Conservation (phyloP, 164 flowering plant species). For the Sextonia rubra region DNA sequence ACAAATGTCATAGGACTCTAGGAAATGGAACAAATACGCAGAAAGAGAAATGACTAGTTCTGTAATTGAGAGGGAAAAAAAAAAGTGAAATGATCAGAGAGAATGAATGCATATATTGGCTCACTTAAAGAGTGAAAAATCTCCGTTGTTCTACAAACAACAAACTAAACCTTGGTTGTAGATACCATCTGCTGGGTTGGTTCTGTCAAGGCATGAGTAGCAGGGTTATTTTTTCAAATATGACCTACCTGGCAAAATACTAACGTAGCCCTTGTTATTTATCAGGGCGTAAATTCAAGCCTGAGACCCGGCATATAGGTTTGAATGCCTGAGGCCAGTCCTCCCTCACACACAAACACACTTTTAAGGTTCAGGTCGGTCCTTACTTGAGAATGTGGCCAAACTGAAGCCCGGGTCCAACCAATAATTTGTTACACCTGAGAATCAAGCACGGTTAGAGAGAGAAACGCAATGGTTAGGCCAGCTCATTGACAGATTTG, state of each 20-base stretch:
- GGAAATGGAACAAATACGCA: not conserved
- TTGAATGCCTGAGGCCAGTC: not conserved
- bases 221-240: too few species aligned
- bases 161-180: not conserved
- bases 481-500: not conserved
- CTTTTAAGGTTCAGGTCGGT: not conserved
- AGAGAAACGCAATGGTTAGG: not conserved
- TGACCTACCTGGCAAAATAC: not conserved
- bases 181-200: not conserved
- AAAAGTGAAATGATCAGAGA: too few species aligned
- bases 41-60: not conserved
- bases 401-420: not conserved
- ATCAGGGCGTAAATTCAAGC: not conserved
- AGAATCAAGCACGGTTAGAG: not conserved
- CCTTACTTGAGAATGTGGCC: not conserved
- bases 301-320: not conserved
- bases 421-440: not conserved
- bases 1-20: too few species aligned
- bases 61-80: not conserved
- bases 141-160: not conserved
- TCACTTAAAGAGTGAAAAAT: too few species aligned
- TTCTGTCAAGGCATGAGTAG: not conserved
- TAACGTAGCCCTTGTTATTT: not conserved
- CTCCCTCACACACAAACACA: not conserved
- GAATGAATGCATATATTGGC: not conserved